phyloP scores from a whole-genome alignment of 2,329 filamentous ascomycete species.

The Xylaria sp. region DNA sequence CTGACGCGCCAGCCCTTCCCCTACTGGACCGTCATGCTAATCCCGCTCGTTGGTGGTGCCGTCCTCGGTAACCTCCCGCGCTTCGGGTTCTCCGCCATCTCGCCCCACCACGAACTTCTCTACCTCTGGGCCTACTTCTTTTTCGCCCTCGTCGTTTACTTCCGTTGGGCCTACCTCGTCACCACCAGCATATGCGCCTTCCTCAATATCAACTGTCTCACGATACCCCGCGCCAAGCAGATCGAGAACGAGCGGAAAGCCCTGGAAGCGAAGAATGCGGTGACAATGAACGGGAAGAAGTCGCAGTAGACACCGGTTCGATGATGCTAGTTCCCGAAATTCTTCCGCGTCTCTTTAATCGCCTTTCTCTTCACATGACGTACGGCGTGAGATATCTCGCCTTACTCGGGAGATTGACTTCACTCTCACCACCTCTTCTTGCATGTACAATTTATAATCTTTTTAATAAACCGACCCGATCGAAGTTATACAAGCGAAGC shows the following conservation, averaged over 20 bases:
- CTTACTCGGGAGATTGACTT: background rate
- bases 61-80: constrained; percentile 83
- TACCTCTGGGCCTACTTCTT: constrained; percentile 88
- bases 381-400: background rate
- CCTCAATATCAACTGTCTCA: constrained; percentile 93
- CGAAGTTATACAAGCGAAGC: background rate
- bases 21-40: constrained; percentile 93
- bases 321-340: background rate
- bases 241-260: constrained; percentile 61
- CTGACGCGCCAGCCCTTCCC: constrained; percentile 93
- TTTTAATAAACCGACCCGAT: constrained; percentile 6
- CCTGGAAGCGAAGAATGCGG: constrained; percentile 35
- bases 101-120: constrained; percentile 73
- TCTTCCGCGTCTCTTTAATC: background rate
- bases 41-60: constrained; percentile 86
- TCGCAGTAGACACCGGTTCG: constrained; percentile 36
- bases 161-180: constrained; percentile 90
- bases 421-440: background rate
- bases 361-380: background rate
- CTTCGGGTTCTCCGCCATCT: constrained; percentile 75
- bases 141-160: constrained; percentile 87
- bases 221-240: constrained; percentile 75
- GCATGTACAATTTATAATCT: constrained; percentile 19
- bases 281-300: constrained; percentile 47
- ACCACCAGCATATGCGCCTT: constrained; percentile 92